Base-by-base conservation (phyloP, 495 filamentous ascomycete genomes). In the Lophiostoma macrostomum region DNA sequence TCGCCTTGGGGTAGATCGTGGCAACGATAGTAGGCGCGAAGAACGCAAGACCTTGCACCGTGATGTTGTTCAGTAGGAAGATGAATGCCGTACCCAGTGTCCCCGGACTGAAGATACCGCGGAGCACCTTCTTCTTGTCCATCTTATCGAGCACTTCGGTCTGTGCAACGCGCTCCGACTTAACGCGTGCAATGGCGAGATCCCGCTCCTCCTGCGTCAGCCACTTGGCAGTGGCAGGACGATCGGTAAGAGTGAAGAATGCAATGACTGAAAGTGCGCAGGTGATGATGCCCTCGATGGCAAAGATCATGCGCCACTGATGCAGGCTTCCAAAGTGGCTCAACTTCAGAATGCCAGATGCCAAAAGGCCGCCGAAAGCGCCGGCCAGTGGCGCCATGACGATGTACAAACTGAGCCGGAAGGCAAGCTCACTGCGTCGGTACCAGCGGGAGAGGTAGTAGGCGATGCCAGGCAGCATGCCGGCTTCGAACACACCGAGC, bases 371-470 rank as follows among this genome's bases (percentile, higher is more conserved):
- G 30, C 84, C 84, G 55, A 88, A 88, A 0, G 84, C 84, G 24
- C 83, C 83, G 0, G 82, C 82, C 3, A 88, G 69, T 11, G 82
- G 82, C 0, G 82, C 79, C 81, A 81, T 84, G 35, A 67, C 71
- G 36, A 79, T 73, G 50, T 76, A 79, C 13, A 75, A 44, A 1
- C 69, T 67, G 2, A 79, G 52, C 2, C 84, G 80, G 67, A 85
- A 84, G 4, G 80, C 76, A 8, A 87, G 67, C 67, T 88, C 85
- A 58, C 76, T 76, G 35, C 82, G 74, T 14, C 82, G 74, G 56
- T 87, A 88, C 83, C 83, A 88, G 19, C 83, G 73, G 0, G 80
- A 83, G 4, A 89, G 61, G 53, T 87, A 87, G 66, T 87, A 88
- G 0, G 81, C 80, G 14, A 86, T 85, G 5, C 84, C 83, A n/a